Evolutionary conservation across 345 rosid species (phyloP), one percentile per base, ranked within the genome.

Genomic region (Rhizophora apiculata): DNA sequence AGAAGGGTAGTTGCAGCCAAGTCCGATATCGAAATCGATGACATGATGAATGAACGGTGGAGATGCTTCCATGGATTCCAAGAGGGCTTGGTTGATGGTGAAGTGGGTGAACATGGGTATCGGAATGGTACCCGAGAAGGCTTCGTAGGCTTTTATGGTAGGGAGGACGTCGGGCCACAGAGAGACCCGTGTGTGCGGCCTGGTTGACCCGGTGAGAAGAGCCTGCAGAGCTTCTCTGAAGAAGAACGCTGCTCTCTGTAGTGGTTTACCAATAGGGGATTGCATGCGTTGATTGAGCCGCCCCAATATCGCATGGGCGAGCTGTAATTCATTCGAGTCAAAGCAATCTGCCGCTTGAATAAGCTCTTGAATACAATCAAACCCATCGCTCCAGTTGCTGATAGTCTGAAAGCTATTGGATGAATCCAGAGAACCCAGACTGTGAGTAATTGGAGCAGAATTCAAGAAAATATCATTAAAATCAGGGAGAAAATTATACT

Each of bases 1-100:
- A 18, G 96, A 96, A 19, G 99, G 91, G 73, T 96, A 96, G 56
- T 90, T 97, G 34, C 96, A 89, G 7, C 98, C 99, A 48, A 92
- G 79, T 21, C 98, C 99, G 67, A 96, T 88, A 26, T 96, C 97
- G 48, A 96, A 96, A 60, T 96, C 99, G 8, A 96, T 82, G 30
- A 96, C 81, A 73, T 92, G 49, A 43, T 43, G 99, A 34, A 96
- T 72, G 67, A 88, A 82, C 57, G 85, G 85, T 1, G 82, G 59
- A 7, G 87, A 73, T 18, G 87, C 86, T 24, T 76, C 84, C 0
- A 96, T 55, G 3, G 95, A 76, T 18, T 96, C 99, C 7, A 92
- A 88, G 54, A 96, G 82, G 4, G 95, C 95, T 83, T 96, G 99
- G 64, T 85, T 92, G 21, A 89, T 76, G 5, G 93, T 92, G 86